Evolutionary conservation across 345 rosid species (phyloP).

Genomic region (Eucalyptus curtisii): DNA sequence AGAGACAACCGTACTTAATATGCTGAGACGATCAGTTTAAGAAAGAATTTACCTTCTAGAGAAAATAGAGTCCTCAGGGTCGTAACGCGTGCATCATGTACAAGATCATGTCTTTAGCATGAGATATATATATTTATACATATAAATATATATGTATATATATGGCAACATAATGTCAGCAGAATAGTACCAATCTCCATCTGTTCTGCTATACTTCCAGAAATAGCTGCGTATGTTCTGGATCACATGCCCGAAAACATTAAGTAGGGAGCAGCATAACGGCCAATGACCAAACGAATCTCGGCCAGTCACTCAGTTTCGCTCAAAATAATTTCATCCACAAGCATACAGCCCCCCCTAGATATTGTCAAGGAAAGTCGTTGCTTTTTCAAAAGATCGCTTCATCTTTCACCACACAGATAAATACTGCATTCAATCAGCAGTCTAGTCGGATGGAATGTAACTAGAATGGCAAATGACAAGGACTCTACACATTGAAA

Average conservation of each 20-base stretch:
- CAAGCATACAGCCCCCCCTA: neutral
- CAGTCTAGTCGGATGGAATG: neutral
- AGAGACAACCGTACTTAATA: neutral
- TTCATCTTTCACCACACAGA: neutral
- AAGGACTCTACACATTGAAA: neutral
- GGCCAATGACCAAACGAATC: neutral
- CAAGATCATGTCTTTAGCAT: neutral
- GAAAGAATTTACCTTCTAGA: neutral
- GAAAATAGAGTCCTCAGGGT: neutral
- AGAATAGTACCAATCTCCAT: neutral
- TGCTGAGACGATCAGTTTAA: neutral
- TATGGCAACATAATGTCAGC: neutral
- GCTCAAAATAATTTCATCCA: neutral
- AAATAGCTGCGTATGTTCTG: neutral
- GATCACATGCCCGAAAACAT: neutral
- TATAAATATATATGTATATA: neutral
- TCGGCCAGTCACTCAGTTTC: neutral
- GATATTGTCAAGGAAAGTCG: neutral
- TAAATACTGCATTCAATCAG: neutral
- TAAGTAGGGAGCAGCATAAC: neutral
- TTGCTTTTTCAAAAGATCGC: neutral
- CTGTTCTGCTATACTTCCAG: neutral
- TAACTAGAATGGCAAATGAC: neutral
- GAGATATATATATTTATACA: neutral
- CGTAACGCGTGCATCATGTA: neutral